These are phyloP conservation scores for Macrophomina pseudophaseolina DNA, from an alignment of 2,329 filamentous ascomycete genomes.

Conservation along the genomic window DNA sequence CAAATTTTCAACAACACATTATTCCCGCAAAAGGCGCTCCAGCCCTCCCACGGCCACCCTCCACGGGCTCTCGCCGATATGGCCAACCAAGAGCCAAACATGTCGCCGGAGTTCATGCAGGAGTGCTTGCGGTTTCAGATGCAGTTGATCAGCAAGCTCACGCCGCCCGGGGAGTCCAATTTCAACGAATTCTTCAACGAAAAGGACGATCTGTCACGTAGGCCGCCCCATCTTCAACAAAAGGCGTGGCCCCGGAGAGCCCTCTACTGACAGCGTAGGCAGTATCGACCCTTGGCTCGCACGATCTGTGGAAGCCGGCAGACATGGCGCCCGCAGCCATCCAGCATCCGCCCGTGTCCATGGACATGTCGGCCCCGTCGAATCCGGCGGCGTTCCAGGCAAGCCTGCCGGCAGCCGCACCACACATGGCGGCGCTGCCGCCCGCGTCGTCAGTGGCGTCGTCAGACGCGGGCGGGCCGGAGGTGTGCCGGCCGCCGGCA, in stretches of 20 bases:
- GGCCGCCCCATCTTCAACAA: not conserved
- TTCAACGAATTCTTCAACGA: not conserved
- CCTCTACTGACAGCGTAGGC: not conserved
- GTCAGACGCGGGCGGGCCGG: not conserved
- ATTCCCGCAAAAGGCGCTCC: not conserved
- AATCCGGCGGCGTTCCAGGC: not conserved
- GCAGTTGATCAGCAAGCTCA: not conserved
- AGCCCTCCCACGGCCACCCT: not conserved
- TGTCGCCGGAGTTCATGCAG: not conserved
- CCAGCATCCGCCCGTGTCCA: not conserved
- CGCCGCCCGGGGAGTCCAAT: not conserved
- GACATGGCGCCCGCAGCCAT: not conserved
- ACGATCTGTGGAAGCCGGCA: not conserved
- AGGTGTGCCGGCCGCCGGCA: not conserved
- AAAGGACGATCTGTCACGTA: not conserved
- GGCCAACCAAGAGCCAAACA: not conserved
- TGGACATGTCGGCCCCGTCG: not conserved
- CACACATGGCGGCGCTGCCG: not conserved
- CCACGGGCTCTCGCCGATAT: not conserved
- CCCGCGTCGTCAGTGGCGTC: not conserved
- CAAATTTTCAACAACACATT: not conserved
- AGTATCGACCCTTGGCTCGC: not conserved
- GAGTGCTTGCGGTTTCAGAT: slow-evolving; percentile 1
- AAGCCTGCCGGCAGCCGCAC: not conserved
- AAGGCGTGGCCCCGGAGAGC: not conserved